phyloP scores from a whole-genome alignment of 2,329 filamentous ascomycete genomes.

The Magnaporthales sp. region DNA sequence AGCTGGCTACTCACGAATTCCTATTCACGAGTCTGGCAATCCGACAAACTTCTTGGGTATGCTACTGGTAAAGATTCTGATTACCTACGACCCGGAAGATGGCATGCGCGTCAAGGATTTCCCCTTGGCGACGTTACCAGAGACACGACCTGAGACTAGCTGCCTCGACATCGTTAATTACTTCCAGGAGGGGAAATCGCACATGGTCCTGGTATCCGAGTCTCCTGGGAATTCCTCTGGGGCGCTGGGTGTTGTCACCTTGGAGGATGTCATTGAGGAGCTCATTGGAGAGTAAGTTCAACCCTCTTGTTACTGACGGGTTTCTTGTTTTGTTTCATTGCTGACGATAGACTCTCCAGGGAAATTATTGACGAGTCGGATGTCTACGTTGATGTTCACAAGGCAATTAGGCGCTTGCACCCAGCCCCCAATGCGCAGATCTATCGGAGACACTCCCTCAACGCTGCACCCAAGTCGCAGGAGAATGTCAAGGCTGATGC shows the following conservation, averaged over 20 bases:
- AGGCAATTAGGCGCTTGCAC: conserved; percentile 82
- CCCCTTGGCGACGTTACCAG: conserved; percentile 83
- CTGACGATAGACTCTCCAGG: conserved; percentile 30
- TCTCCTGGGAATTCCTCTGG: conserved; percentile 83
- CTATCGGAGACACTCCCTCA: conserved; percentile 25
- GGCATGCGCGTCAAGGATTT: conserved; percentile 81
- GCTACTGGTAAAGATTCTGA: conserved; percentile 96
- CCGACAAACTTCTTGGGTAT: conserved; percentile 88
- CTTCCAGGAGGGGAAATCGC: conserved; percentile 98
- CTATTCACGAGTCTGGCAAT: conserved; percentile 82
- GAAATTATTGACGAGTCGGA: conserved; percentile 99
- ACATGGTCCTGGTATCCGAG: conserved; percentile 95
- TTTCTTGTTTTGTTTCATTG: neutral
- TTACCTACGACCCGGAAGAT: conserved; percentile 97
- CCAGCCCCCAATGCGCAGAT: conserved; percentile 72
- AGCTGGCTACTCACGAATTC: conserved; percentile 91
- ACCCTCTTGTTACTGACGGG: neutral
- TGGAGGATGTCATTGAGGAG: conserved; percentile 98
- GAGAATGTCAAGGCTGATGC: conserved; percentile 15
- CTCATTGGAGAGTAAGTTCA: conserved; percentile 84
- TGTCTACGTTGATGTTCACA: conserved; percentile 96
- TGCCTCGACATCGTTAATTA: conserved; percentile 99
- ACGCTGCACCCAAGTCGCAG: conserved; percentile 9
- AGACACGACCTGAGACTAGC: conserved; percentile 90
- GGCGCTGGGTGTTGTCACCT: conserved; percentile 83